Evolutionary conservation across 352 stramenopile species (phyloP).

Genomic region (Phytopythium cucurbitacearum): DNA sequence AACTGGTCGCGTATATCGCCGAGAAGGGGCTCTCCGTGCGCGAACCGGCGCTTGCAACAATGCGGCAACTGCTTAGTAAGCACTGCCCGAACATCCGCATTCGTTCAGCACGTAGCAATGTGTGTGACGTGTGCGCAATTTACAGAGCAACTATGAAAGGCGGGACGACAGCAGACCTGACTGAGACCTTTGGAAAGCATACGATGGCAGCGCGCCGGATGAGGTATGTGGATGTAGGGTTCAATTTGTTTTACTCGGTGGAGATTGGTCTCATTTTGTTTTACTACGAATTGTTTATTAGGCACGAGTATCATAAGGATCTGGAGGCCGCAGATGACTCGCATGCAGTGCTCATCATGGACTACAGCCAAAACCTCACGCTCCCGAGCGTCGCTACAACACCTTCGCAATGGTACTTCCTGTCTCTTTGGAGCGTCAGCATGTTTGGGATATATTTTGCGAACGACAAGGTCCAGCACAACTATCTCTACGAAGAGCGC

Average conservation of each 20-base stretch:
- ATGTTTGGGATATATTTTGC: conserved; percentile 5
- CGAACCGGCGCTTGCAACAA: conserved; percentile 1
- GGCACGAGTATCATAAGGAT: conserved; percentile 9
- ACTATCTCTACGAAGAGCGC: conserved; percentile 13
- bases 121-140: conserved; percentile 10
- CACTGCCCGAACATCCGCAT: conserved; percentile 8
- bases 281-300: conserved; percentile 2
- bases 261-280: conserved; percentile 12
- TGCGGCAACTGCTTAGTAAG: conserved; percentile 6
- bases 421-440: too few species aligned
- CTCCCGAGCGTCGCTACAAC: conserved; percentile 8
- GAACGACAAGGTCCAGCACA: conserved; percentile 7
- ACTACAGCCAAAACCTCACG: conserved; percentile 15
- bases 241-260: conserved; percentile 3
- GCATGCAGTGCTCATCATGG: conserved; percentile 12
- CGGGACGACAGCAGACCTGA: conserved; percentile 1
- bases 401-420: not conserved
- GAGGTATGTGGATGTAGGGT: conserved; percentile 2
- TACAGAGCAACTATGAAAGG: conserved; percentile 3
- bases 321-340: not conserved
- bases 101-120: conserved; percentile 7
- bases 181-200: conserved; percentile 7
- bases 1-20: conserved; percentile 8
- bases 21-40: not conserved
- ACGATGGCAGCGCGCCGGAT: conserved; percentile 7